Evolutionary conservation across 257 asterid species (phyloP).

Genomic region (Avicennia marina): DNA sequence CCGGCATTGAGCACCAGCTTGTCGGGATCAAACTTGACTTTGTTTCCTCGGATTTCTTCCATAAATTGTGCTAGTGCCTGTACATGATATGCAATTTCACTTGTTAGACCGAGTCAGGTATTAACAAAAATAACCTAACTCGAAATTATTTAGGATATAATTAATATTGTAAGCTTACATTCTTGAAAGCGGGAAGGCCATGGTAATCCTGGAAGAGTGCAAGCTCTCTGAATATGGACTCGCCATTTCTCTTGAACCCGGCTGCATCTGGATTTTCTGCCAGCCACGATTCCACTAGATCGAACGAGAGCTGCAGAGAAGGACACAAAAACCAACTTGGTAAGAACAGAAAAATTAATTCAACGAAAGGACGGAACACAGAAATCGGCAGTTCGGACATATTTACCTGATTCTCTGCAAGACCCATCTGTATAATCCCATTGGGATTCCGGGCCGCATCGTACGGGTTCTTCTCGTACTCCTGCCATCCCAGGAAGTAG

Average conservation of each 20-base stretch:
- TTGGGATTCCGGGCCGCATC: slow-evolving; percentile 34
- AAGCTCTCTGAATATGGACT: slow-evolving; percentile 49
- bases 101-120: neutral
- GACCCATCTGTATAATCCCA: slow-evolving; percentile 62
- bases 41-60: slow-evolving; percentile 71
- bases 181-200: slow-evolving; percentile 58
- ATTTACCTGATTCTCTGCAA: slow-evolving; percentile 55
- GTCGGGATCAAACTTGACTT: slow-evolving; percentile 41
- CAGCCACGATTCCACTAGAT: slow-evolving; percentile 45
- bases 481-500: slow-evolving; percentile 63
- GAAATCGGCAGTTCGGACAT: too few species aligned
- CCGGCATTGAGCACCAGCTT: slow-evolving; percentile 72
- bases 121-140: too few species aligned
- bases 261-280: slow-evolving; percentile 42
- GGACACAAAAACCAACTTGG: neutral
- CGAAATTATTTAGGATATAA: too few species aligned
- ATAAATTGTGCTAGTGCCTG: slow-evolving; percentile 62
- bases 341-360: neutral
- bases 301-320: slow-evolving; percentile 40
- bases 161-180: slow-evolving; percentile 28
- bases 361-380: too few species aligned
- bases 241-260: slow-evolving; percentile 38
- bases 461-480: slow-evolving; percentile 57
- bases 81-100: neutral
- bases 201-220: slow-evolving; percentile 66